Evolutionary conservation across 306 rosid species (phyloP), one percentile per base, ranked within the genome.

Genomic region (Dicorynia guianensis): DNA sequence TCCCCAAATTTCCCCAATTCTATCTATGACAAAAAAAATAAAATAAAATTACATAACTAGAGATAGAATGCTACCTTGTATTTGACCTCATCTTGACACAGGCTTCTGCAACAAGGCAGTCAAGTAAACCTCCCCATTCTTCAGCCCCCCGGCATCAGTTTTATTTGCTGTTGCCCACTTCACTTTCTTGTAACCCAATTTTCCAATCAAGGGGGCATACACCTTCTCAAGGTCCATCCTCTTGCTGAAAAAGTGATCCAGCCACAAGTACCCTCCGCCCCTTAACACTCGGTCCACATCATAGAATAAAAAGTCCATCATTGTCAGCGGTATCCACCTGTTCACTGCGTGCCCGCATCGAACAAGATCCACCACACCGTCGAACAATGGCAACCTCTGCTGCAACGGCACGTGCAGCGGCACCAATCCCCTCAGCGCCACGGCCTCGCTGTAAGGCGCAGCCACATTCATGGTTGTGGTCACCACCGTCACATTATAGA

Each of bases 61-160:
- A 57, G 13, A 33, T 12, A 44, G 58, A 43, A 8, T 39, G 30
- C 66, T 79, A 82, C 83, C 85, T 62, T 67, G 63, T 30, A 50
- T 14, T 36, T 11, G 39, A 52, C 54, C 75, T 87, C 92, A 95
- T 83, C 83, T 87, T n/a, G 92, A 84, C 14, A 80, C 50, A 52
- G 99, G 97, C 85, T 95, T 95, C 74, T 92, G 99, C 80, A 95
- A 64, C 75, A 95, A 85, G 0, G 93, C 97, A 17, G 99, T 89
- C 88, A 95, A 87, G 85, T 77, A 95, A 73, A 92, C 83, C 74
- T 95, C 99, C 2, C 86, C 91, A 63, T 87, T 81, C 93, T 90
- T 95, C 70, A 88, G 7, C 19, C 93, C 91, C n/a, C 89, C 59
- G 0, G 91, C 81, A 50, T 87, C 89, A 1, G 85, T 77, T 85